These are phyloP conservation scores for Eragrostis tef DNA, from an alignment of 202 grass and related monocot species.

Conservation along the genomic window DNA sequence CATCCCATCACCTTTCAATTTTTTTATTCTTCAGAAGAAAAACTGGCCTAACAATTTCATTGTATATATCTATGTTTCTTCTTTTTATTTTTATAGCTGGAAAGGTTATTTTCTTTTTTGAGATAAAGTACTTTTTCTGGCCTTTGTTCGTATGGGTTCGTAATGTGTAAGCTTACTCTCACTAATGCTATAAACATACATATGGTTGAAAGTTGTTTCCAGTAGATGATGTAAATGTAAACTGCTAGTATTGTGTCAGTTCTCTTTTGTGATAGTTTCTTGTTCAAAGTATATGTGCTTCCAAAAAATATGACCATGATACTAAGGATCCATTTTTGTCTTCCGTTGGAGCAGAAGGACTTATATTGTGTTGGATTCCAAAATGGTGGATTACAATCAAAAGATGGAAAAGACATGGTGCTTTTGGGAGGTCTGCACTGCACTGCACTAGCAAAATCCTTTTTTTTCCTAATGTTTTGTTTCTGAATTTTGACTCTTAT, in stretches of 20 bases:
- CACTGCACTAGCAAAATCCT: slow-evolving; percentile 17
- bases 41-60: background rate
- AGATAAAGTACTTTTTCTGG: too few species aligned
- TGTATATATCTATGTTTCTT: too few species aligned
- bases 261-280: background rate
- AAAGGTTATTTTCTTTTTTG: too few species aligned
- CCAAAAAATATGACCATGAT: background rate
- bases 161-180: background rate
- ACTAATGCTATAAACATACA: background rate
- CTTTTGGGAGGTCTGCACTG: slow-evolving; percentile 86
- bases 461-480: slow-evolving; percentile 23
- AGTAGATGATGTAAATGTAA: too few species aligned
- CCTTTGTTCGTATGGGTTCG: too few species aligned
- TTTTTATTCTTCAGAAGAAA: background rate
- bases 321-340: slow-evolving; percentile 10
- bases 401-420: slow-evolving; percentile 89
- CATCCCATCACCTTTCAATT: too few species aligned
- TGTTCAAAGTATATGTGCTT: background rate
- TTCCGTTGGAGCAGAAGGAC: slow-evolving; percentile 49
- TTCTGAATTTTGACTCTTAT: slow-evolving; percentile 23
- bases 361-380: slow-evolving; percentile 88
- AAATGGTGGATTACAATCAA: slow-evolving; percentile 88
- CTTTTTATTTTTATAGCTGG: too few species aligned
- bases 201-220: slow-evolving; percentile 1
- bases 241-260: background rate